Conservation (phyloP, 495 filamentous ascomycete genomes). For the Delitschia confertaspora region DNA sequence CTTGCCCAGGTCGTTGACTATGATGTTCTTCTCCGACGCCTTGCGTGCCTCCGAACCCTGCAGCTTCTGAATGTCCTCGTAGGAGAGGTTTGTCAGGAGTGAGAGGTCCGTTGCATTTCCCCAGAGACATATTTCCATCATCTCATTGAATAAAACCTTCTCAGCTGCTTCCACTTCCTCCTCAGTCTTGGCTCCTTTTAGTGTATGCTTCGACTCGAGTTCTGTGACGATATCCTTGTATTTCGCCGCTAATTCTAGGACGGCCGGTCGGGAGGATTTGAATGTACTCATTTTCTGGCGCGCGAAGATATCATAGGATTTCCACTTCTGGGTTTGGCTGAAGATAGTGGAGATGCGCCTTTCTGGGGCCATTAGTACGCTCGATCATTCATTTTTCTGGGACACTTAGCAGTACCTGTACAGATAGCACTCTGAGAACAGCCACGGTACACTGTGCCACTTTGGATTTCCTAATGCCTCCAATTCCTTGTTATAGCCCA, state of each 20-base stretch:
- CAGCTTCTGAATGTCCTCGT: conserved; percentile 92
- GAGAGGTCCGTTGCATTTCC: conserved; percentile 95
- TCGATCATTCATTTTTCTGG: background rate
- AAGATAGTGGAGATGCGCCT: conserved; percentile 72
- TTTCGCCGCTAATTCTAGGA: conserved; percentile 73
- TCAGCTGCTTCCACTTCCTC: conserved; percentile 59
- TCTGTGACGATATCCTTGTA: conserved; percentile 59
- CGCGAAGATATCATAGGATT: conserved; percentile 82
- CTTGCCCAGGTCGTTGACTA: conserved; percentile 68
- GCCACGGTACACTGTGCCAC: conserved; percentile 81
- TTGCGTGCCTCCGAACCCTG: conserved; percentile 83
- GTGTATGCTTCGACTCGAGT: conserved; percentile 40
- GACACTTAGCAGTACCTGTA: conserved; percentile 50
- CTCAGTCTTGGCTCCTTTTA: conserved; percentile 31
- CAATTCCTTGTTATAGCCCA: conserved; percentile 80
- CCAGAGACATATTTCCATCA: conserved; percentile 97
- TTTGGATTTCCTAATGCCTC: conserved; percentile 59
- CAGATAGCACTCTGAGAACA: conserved; percentile 89
- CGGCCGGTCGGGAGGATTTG: conserved; percentile 81
- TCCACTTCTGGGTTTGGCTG: conserved; percentile 74
- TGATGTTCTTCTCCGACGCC: conserved; percentile 74
- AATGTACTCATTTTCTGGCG: conserved; percentile 91
- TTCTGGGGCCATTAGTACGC: conserved; percentile 28
- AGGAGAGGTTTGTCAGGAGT: conserved; percentile 78
- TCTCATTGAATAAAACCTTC: conserved; percentile 73